Evolutionary conservation across 352 stramenopile species (phyloP), one percentile per base, ranked within the genome.

Genomic region (Pythium biforme): DNA sequence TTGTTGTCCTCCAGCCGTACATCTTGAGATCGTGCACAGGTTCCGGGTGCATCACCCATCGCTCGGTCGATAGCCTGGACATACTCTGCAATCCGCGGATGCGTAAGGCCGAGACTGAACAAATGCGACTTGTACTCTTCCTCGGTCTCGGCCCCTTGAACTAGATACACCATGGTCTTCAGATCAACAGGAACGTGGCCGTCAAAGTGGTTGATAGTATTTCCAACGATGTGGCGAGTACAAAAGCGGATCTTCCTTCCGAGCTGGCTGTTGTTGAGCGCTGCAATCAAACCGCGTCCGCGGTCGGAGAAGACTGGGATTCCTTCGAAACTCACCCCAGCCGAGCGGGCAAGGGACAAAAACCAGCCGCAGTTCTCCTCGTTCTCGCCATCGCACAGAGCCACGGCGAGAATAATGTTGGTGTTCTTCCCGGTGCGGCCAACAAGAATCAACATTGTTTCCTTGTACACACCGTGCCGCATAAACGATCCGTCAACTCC

Each of bases 1-100:
- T 72, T n/a, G 59, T 68, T 9, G 56, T 67, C 17, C 57, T 31
- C 61, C 61, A 73, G 3, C 52, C 66, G 48, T 69, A 67, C 14
- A 69, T 26, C 25, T 46, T 59, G 25, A 15, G n/a, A 22, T 34
- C 23, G 2, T 34, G 41, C 12, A 60, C 37, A 20, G 51, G 15
- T 2, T 52, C 52, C 3, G 66, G 55, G 37, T 62, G 58, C 10
- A 69, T 25, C 23, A 60, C 47, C 66, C 60, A 69, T 7, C 37
- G 20, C 5, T 51, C 40, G 19, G 61, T 26, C 11, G 29, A 72
- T 65, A 0, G 33, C 20, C 8, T 25, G 14, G 7, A 72, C 14
- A 37, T 65, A 68, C 14, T 46, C 22, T 27, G 64, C 57, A 46
- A 71, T 53, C 2, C 26, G n/a, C 1, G 52, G 37, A 48, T 67